Evolutionary conservation across 2,329 filamentous ascomycete species (phyloP).

Genomic region (Paramyrothecium roridum): DNA sequence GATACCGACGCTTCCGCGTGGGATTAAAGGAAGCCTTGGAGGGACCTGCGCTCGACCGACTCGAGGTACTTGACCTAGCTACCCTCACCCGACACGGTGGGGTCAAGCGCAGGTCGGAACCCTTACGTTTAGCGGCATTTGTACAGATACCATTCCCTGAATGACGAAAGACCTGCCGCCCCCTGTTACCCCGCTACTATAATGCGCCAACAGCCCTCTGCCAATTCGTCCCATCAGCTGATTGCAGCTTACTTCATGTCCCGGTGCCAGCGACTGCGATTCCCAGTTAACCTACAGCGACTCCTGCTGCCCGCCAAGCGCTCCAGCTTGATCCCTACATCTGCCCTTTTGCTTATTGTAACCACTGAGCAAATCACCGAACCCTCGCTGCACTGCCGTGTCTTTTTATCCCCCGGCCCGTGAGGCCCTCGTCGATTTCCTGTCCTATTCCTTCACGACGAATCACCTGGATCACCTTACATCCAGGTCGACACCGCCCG

Average conservation of each 20-base stretch:
- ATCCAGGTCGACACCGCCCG: neutral
- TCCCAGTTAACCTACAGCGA: neutral
- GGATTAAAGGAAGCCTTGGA: neutral
- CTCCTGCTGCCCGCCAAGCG: too few relatives aligned
- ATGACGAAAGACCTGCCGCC: neutral
- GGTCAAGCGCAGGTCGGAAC: too few relatives aligned
- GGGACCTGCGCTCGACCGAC: neutral
- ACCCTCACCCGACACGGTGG: too few relatives aligned
- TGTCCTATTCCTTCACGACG: neutral
- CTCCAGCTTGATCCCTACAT: too few relatives aligned
- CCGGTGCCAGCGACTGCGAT: constrained; percentile 1
- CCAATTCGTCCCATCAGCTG: constrained; percentile 7
- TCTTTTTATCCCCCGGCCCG: too few relatives aligned
- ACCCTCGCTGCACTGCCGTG: too few relatives aligned
- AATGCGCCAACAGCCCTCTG: constrained; percentile 9
- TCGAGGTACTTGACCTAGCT: too few relatives aligned
- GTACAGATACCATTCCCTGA: neutral
- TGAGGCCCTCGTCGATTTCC: neutral
- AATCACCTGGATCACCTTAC: neutral
- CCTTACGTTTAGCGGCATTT: too few relatives aligned
- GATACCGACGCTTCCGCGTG: neutral
- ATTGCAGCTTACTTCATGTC: constrained; percentile 3
- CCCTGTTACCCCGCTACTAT: constrained; percentile 11
- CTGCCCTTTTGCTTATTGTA: too few relatives aligned
- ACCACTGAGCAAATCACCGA: too few relatives aligned